Percentiles rank a stretch among this genome's conserved stretches.
phyloP scores from a whole-genome alignment of 225 moss, liverwort and hornwort species.

The Marchantia paleacea region DNA sequence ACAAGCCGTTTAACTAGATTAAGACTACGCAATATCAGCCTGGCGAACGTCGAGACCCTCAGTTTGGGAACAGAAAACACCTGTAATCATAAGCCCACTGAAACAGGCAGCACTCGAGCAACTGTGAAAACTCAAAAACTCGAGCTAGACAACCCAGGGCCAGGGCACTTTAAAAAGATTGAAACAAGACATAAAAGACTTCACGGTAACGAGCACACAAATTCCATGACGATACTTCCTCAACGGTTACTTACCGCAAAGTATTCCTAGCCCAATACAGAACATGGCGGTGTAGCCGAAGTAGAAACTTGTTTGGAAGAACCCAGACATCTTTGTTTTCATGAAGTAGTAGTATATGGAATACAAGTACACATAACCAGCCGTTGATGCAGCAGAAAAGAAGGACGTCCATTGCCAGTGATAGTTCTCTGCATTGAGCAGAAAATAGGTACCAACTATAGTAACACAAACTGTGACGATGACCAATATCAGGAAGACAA shows the following conservation, averaged over 20 bases:
- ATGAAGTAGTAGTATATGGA: constrained; percentile 94
- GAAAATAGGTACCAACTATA: constrained; percentile 92
- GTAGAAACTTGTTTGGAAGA: constrained; percentile 99
- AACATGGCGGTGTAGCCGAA: constrained; percentile 99
- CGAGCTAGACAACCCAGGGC: too few relatives aligned
- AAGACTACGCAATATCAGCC: background rate
- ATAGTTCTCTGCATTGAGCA: constrained; percentile 95
- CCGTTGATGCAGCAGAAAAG: constrained; percentile 87
- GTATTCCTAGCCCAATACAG: constrained; percentile 86
- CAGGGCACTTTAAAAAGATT: background rate
- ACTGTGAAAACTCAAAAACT: too few relatives aligned
- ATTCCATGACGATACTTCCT: background rate
- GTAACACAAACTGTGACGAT: constrained; percentile 99
- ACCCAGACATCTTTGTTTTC: constrained; percentile 99
- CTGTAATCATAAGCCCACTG: background rate
- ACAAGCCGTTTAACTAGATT: background rate
- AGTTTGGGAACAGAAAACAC: too few relatives aligned
- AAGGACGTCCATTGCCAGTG: constrained; percentile 99
- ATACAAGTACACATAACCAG: constrained; percentile 90
- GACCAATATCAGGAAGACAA: constrained; percentile 85
- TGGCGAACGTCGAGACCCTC: too few relatives aligned
- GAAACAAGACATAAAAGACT: background rate
- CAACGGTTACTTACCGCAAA: constrained; percentile 65
- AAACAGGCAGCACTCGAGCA: background rate
- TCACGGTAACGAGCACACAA: background rate